Percentiles rank a stretch among this genome's conserved stretches.
These are phyloP conservation scores for Lasiodiplodia gonubiensis DNA, from an alignment of 2,329 filamentous ascomycete genomes.

Conservation along the genomic window DNA sequence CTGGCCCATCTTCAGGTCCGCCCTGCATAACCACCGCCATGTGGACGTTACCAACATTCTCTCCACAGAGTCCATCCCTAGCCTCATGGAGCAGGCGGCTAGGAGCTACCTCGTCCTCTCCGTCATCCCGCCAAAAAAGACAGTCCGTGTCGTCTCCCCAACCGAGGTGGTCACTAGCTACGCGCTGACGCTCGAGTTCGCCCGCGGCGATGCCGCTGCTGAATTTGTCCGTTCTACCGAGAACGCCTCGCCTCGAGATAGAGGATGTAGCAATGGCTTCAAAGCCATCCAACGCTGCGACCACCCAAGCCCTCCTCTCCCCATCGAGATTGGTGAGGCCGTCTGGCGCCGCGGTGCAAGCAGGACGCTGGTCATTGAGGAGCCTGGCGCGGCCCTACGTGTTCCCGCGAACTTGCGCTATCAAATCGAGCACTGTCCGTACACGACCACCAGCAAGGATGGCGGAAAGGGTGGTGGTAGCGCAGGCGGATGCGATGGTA, in stretches of 20 bases:
- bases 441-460: not conserved
- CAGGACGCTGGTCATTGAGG: not conserved
- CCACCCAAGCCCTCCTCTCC: not conserved
- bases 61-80: not conserved
- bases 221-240: not conserved
- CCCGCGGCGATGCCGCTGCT: slow-evolving; percentile 6
- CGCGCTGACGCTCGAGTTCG: slow-evolving; percentile 2
- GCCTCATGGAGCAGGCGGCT: not conserved
- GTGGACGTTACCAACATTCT: slow-evolving; percentile 7
- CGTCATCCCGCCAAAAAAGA: not conserved
- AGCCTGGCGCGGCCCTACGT: not conserved
- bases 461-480: not conserved
- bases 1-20: slow-evolving; percentile 4
- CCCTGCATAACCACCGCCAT: slow-evolving; percentile 1
- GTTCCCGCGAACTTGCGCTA: slow-evolving; percentile 11
- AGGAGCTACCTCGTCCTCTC: not conserved
- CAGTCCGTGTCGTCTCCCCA: not conserved
- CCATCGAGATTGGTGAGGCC: not conserved
- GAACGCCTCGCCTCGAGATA: not conserved
- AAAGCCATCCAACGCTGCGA: slow-evolving; percentile 16
- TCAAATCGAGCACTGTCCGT: slow-evolving; percentile 11
- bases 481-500: not conserved
- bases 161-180: not conserved
- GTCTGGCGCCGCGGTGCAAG: not conserved
- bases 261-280: not conserved